Evolutionary conservation across 2,329 filamentous ascomycete species (phyloP), one percentile per base, ranked within the genome.

Genomic region (Phaeoacremonium minimum): DNA sequence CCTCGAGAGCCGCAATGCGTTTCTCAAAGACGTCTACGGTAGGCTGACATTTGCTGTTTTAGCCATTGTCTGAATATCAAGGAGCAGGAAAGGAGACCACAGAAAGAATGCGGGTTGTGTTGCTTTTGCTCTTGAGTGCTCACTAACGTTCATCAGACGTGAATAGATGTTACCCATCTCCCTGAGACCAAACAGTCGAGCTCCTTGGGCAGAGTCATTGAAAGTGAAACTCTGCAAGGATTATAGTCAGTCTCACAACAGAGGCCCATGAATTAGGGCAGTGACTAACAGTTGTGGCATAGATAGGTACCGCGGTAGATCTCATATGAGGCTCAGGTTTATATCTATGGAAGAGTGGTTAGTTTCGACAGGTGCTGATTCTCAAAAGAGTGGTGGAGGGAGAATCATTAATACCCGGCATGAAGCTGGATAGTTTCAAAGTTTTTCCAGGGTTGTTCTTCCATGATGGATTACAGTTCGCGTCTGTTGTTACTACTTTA

Each of bases 121-220:
- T n/a, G n/a, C n/a, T n/a, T n/a, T n/a, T n/a, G n/a, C n/a, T n/a
- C n/a, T n/a, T n/a, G n/a, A n/a, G 9, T n/a, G 22, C 9, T 9
- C 9, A 26, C 77, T 57, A 55, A 88, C 86, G 65, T 97, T 96
- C 85, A 87, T 88, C 53, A 98, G 88, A 46, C 93, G 87, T 61
- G 84, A 93, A 74, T 98, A 98, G 62, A 97, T 95, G 68, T 97
- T 97, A 65, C 90, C 93, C 53, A 87, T 85, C 67, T 97, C 89
- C 70, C 97, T 94, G 63, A 98, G 86, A 57, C 88, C 87, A 58
- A 98, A 98, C 29, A 98, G 83, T 60, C 89, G 83, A 38, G 93
- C 93, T 44, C 88, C 93, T 56, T 97, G 93, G 33, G 89, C 91
- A 35, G 88, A 95, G 69, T 97, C 87, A 77, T 97, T 85, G 77